Base-by-base conservation (phyloP, 108 stramenopile genomes). In the Licmophora abbreviata region DNA sequence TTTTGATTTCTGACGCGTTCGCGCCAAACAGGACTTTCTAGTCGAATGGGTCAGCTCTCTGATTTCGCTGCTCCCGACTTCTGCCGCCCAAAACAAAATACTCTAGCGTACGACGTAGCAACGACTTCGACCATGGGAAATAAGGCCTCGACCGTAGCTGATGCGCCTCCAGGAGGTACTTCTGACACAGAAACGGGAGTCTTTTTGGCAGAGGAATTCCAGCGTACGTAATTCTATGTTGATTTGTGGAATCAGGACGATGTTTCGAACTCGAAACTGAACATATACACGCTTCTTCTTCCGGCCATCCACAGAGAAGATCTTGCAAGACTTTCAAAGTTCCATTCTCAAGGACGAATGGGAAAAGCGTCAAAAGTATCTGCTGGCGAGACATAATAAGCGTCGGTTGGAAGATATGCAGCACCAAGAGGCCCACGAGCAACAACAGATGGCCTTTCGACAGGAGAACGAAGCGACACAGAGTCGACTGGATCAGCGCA, bases 361-460 rank as follows among this genome's bases (percentile, higher is more conserved):
- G 38, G 38, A 40, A 40, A 40, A 40, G 20, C 38, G 38, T 40
- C 38, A 40, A 40, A 40, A 40, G 5, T 40, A 40, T 40, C 1
- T 40, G 5, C 20, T 40, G 38, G 38, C 38, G 3, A 15, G 38
- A 18, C 18, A 20, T 5, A 40, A 40, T 40, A 20, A 40, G 20
- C 38, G 38, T 5, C 15, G 20, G 5, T 18, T 40, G 1, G 20
- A 40, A 1, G 38, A 40, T 18, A 18, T 40, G 5, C 38, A 40
- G 20, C 38, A 20, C 5, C 38, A 40, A 40, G 38, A 40, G 20
- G 18, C 15, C 2, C 20, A 18, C 3, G 38, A 40, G 20, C 38
- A 40, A 40, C 38, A 40, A 40, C 15, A 18, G 38, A 5, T 2
- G 25, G 45, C 45, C 22, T 46, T 26, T 4, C 24, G 25, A 26